Conservation (phyloP, 2,329 filamentous ascomycete species). For the Ceratocystis variospora region DNA sequence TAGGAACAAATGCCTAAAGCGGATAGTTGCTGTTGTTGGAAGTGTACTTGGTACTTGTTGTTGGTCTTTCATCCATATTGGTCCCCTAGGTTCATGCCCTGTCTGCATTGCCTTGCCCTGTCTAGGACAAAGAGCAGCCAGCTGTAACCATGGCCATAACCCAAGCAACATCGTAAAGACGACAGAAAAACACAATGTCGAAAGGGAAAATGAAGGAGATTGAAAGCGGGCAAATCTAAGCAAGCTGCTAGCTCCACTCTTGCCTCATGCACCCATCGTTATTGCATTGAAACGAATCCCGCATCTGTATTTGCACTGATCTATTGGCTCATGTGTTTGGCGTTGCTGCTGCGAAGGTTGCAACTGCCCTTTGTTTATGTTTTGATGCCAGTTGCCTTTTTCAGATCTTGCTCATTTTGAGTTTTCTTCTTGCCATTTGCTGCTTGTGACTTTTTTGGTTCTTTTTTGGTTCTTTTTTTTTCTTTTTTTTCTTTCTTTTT, state of each 20-base stretch:
- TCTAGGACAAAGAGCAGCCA: too few species aligned
- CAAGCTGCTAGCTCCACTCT: background rate
- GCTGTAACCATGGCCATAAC: too few species aligned
- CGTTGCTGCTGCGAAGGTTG: constrained; percentile 3
- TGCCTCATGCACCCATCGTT: background rate
- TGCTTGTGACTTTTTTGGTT: background rate
- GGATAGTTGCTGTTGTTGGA: too few species aligned
- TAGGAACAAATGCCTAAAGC: background rate
- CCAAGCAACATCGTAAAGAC: too few species aligned
- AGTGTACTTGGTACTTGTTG: too few species aligned
- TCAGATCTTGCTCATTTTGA: background rate
- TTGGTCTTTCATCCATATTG: too few species aligned
- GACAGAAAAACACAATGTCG: too few species aligned
- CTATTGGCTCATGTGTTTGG: background rate
- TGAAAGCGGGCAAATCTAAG: too few species aligned
- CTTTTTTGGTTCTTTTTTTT: background rate
- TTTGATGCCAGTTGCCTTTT: background rate
- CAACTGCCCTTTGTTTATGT: background rate
- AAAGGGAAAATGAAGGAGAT: background rate
- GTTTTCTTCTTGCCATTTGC: background rate
- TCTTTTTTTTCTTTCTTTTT: background rate
- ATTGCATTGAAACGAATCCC: background rate
- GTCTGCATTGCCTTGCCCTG: too few species aligned
- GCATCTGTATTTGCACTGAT: background rate
- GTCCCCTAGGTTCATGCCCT: too few species aligned